Evolutionary conservation across 768 basidiomycete genomes (phyloP).

Genomic region (Hirschioporus abietinus): DNA sequence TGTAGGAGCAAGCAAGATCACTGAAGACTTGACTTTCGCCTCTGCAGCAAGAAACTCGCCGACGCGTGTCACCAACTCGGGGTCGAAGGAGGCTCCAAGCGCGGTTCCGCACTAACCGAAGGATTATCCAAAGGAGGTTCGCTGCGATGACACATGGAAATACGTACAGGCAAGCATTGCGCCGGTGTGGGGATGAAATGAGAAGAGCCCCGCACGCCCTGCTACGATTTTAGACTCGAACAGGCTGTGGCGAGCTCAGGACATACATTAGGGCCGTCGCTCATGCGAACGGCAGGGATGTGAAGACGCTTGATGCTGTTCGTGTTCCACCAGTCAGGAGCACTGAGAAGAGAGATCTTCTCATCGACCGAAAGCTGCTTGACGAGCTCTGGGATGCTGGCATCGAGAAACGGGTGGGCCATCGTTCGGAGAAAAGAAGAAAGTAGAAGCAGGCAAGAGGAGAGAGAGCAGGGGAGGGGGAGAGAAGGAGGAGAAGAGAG

Average conservation of each 20-base stretch:
- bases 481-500: constrained; percentile 4
- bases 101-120: constrained; percentile 55
- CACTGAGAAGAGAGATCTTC: constrained; percentile 58
- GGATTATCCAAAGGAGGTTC: constrained; percentile 1
- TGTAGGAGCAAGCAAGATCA: constrained; percentile 64
- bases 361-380: constrained; percentile 52
- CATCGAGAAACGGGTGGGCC: constrained; percentile 45
- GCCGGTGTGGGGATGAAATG: constrained; percentile 62
- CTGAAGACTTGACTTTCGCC: constrained; percentile 58
- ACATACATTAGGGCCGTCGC: constrained; percentile 60
- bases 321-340: constrained; percentile 72
- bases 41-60: constrained; percentile 60
- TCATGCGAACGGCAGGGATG: constrained; percentile 68
- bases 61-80: constrained; percentile 46
- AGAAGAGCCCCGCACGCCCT: constrained; percentile 65
- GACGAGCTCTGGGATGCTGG: constrained; percentile 45
- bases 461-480: constrained; percentile 8
- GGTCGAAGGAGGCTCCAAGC: constrained; percentile 66
- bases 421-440: constrained; percentile 10
- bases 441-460: background rate
- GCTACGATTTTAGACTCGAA: constrained; percentile 7
- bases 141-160: background rate
- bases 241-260: background rate
- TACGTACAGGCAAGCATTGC: constrained; percentile 55
- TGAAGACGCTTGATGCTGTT: constrained; percentile 47